A percentile compares a stretch with the other conserved stretches of the same genome.
phyloP scores from a whole-genome alignment of 306 rosid genomes.

The Lagenaria siceraria region DNA sequence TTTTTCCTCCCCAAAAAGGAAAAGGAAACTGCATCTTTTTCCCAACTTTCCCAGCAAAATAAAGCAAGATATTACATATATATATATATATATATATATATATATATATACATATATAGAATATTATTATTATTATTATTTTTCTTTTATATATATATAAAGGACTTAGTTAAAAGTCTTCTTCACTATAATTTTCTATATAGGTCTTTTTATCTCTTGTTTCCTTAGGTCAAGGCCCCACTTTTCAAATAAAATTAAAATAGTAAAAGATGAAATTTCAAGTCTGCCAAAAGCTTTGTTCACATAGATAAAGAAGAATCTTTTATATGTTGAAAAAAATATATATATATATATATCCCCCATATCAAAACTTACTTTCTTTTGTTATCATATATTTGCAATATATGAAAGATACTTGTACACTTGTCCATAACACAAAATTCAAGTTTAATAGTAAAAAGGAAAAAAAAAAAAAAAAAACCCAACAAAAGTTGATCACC shows the following conservation, averaged over 20 bases:
- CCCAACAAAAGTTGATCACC: background rate
- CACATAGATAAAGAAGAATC: background rate
- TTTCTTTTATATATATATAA: too few species aligned
- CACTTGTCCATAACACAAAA: conserved; percentile 2
- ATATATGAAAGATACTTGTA: background rate
- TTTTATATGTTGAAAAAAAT: background rate
- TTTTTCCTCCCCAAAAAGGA: background rate
- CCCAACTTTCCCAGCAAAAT: conserved; percentile 1
- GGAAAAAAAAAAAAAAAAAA: background rate
- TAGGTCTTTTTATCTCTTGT: background rate
- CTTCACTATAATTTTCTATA: background rate
- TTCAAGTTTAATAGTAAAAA: background rate
- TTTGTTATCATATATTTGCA: background rate
- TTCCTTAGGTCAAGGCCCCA: background rate
- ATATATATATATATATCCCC: background rate
- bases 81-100: background rate
- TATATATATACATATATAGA: background rate
- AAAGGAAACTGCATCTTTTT: background rate
- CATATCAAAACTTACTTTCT: background rate
- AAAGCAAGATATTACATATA: background rate
- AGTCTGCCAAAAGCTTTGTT: background rate
- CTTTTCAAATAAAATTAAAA: background rate
- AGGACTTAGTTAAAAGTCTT: background rate
- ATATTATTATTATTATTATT: too few species aligned
- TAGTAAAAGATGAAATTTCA: background rate